Conservation (phyloP, 1,139 yeast genomes). For the Geotrichum armillariae region DNA sequence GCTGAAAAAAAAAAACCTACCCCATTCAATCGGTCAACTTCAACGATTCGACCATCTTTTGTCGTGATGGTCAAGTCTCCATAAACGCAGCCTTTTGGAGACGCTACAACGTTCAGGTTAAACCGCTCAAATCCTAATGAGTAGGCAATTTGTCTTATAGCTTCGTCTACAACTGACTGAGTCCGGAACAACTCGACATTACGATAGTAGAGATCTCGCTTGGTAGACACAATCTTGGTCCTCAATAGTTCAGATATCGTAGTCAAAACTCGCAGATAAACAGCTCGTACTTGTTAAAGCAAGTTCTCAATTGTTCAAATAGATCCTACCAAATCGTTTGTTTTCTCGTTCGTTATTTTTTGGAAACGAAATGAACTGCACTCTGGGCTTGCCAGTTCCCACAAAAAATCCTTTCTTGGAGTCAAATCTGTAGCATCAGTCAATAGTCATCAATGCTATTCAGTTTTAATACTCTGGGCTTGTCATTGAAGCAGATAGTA, state of each 20-base stretch:
- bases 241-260: slow-evolving; percentile 24
- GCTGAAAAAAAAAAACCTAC: slow-evolving; percentile 11
- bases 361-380: slow-evolving; percentile 4
- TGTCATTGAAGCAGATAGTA: background rate
- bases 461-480: background rate
- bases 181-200: slow-evolving; percentile 56
- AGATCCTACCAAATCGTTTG: slow-evolving; percentile 14
- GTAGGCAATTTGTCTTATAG: slow-evolving; percentile 41
- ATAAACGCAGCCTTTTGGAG: slow-evolving; percentile 62
- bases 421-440: slow-evolving; percentile 3
- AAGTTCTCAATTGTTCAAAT: background rate
- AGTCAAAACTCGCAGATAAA: slow-evolving; percentile 23
- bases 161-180: slow-evolving; percentile 49
- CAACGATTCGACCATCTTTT: slow-evolving; percentile 24
- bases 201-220: slow-evolving; percentile 64
- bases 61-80: slow-evolving; percentile 41
- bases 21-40: slow-evolving; percentile 25
- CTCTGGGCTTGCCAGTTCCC: background rate
- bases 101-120: slow-evolving; percentile 51
- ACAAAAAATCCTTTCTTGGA: background rate
- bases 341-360: background rate
- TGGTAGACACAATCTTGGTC: slow-evolving; percentile 40
- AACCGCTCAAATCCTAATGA: slow-evolving; percentile 33
- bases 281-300: slow-evolving; percentile 1
- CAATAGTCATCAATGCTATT: background rate